Evolutionary conservation across 1,284 basidiomycete genomes (phyloP).

Genomic region (Sparassis latifolia): DNA sequence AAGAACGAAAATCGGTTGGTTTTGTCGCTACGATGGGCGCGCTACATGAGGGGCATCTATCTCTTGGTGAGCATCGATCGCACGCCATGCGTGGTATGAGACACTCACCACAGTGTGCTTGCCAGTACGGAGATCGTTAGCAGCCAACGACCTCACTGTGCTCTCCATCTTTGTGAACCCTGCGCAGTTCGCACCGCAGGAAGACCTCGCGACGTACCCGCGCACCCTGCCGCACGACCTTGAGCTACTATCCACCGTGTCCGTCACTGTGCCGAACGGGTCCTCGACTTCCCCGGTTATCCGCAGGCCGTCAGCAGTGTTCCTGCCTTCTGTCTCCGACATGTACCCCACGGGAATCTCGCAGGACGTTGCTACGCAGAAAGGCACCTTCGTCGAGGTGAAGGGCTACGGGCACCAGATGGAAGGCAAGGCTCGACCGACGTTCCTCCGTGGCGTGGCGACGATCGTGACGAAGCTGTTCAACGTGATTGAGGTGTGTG

Average conservation of each 20-base stretch:
- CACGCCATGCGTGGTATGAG: not conserved
- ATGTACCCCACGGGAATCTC: constrained; percentile 90
- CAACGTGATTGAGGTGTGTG: constrained; percentile 75
- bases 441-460: constrained; percentile 94
- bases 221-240: constrained; percentile 73
- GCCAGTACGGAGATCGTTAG: constrained; percentile 63
- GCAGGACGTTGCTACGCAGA: constrained; percentile 71
- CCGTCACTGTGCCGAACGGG: constrained; percentile 17
- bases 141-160: constrained; percentile 81
- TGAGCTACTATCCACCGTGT: constrained; percentile 37
- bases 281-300: constrained; percentile 5
- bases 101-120: not conserved
- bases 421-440: constrained; percentile 81
- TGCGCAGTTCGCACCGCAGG: constrained; percentile 93
- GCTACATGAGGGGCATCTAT: constrained; percentile 88
- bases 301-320: constrained; percentile 63
- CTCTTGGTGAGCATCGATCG: constrained; percentile 56
- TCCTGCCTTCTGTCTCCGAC: constrained; percentile 68
- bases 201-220: constrained; percentile 90
- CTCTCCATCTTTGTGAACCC: constrained; percentile 98
- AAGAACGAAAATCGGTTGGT: constrained; percentile 67
- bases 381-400: constrained; percentile 88
- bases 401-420: constrained; percentile 83
- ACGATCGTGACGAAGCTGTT: constrained; percentile 96
- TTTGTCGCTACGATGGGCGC: constrained; percentile 98